These are phyloP conservation scores for Eucalyptus marginata DNA, from an alignment of 345 rosid genomes.

Conservation along the genomic window DNA sequence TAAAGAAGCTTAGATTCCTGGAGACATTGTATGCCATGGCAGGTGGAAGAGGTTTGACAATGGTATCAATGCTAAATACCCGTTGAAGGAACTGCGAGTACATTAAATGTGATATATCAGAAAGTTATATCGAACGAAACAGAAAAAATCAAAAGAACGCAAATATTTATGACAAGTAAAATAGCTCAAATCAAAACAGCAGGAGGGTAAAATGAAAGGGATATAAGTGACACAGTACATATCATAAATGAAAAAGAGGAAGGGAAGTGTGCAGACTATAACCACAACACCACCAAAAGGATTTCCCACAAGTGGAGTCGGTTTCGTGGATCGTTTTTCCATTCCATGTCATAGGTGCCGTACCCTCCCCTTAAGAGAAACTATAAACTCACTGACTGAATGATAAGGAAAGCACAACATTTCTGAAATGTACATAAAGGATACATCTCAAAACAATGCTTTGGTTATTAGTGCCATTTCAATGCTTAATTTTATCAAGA, in stretches of 20 bases:
- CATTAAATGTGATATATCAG: neutral
- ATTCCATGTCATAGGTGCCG: neutral
- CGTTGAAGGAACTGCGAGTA: conserved; percentile 67
- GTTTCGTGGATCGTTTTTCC: neutral
- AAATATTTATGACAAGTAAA: neutral
- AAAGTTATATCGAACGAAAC: neutral
- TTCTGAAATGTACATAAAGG: neutral
- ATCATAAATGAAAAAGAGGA: neutral
- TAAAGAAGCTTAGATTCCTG: conserved; percentile 91
- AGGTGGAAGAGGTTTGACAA: conserved; percentile 97
- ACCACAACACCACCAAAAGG: neutral
- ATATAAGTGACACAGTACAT: neutral
- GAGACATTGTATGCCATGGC: conserved; percentile 78
- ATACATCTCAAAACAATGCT: neutral
- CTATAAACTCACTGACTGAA: neutral
- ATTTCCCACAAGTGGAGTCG: neutral
- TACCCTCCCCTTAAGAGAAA: neutral
- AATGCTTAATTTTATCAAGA: neutral
- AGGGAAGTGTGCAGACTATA: neutral
- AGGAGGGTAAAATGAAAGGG: neutral
- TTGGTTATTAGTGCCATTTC: neutral
- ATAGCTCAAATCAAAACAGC: neutral
- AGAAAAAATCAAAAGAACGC: neutral
- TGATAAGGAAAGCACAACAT: neutral
- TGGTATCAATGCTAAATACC: conserved; percentile 83